Base-by-base conservation (phyloP, 2,329 filamentous ascomycete genomes). In the Sordariomycetes sp. region DNA sequence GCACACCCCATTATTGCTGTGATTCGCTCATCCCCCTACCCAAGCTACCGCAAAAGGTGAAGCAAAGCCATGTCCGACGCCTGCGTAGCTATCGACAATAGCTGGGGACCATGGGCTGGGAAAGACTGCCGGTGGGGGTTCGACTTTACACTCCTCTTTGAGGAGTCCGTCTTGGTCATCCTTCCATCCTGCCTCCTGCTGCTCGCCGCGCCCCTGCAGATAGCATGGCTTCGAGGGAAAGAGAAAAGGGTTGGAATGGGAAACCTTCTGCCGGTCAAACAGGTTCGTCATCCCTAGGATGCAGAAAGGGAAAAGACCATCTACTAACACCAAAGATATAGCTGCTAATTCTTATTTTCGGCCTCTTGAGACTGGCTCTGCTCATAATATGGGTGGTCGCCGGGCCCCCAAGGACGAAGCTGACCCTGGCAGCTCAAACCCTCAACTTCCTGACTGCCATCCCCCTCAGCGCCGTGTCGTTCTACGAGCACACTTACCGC, bases 71-170 rank as follows among this genome's bases (percentile, higher is more conserved):
- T 53, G 51, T 11, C 14, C 14, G 51, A 8, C 51, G 51, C 22
- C 24, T 53, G 51, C 28, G 51, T 53, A 8, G 51, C 51, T 22
- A 22, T 53, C 24, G 51, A 53, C 24, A 53, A 25, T 7, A 53
- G 16, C 14, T 53, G 51, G 51, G 51, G 51, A 14, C 51, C 51
- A 10, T 53, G 51, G 51, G 51, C 51, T 4, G 51, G 51, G 12
- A n/a, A n/a, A n/a, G 14, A 14, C 14, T 72, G 74, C 20, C 72
- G 74, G 22, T 68, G 72, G 46, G 66, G 73, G 18, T 76, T 77
- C 58, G 80, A 83, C 64, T 76, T 80, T 53, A 77, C 75, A 2
- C 66, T 82, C 16, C 72, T 76, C n/a, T 71, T 82, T 53, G 70
- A 74, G 60, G 69, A 73, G 25, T 68, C 66, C 34, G 62, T 73